Conservation (phyloP, 129 eudicot species). For the Daucus carota region DH1_v3.0 NC_030382.2:44605001-44605500, state of each 20-base stretch:
- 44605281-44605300: not conserved
- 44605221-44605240: not conserved
- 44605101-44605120: not conserved
- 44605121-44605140: too few species aligned
- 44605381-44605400: not conserved
- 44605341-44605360: not conserved
- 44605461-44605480: not conserved
- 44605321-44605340: not conserved
- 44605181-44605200: not conserved
- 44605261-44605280: too few species aligned
- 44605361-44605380: not conserved
- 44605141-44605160: too few species aligned
- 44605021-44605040: too few species aligned
- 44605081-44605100: not conserved
- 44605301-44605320: not conserved
- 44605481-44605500: not conserved
- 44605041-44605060: too few species aligned
- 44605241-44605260: not conserved
- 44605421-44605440: not conserved
- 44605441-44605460: not conserved
- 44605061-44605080: too few species aligned
- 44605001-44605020: too few species aligned
- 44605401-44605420: not conserved
- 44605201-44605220: not conserved
- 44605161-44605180: not conserved